phyloP scores from a whole-genome alignment of 805 yeast species.

The Saccharomycopsis oosterbeekiorum region DNA sequence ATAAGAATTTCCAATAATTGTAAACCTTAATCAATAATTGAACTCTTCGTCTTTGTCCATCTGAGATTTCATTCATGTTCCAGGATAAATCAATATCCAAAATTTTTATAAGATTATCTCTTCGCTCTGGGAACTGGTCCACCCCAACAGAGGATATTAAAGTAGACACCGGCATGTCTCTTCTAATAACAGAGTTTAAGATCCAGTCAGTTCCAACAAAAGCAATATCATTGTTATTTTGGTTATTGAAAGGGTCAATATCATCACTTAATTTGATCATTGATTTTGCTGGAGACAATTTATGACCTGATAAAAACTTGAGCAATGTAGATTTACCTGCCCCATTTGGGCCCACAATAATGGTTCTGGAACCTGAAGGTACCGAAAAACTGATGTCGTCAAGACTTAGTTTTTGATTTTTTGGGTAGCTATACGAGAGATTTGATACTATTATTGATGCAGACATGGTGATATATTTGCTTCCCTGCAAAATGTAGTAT shows the following conservation, averaged over 20 bases:
- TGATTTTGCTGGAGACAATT: constrained; percentile 57
- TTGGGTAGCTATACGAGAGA: constrained; percentile 61
- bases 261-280: constrained; percentile 60
- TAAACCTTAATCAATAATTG: constrained; percentile 89
- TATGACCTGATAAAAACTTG: constrained; percentile 82
- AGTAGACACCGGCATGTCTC: constrained; percentile 82
- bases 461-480: background rate
- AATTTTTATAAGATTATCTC: constrained; percentile 65
- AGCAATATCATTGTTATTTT: constrained; percentile 44
- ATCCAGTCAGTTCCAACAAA: constrained; percentile 99
- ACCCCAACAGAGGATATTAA: constrained; percentile 77
- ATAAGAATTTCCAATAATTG: constrained; percentile 78
- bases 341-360: constrained; percentile 89
- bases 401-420: constrained; percentile 52
- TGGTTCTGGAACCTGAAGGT: constrained; percentile 63
- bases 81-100: constrained; percentile 81
- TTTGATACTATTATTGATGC: constrained; percentile 52
- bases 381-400: constrained; percentile 51
- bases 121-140: constrained; percentile 60
- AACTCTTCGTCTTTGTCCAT: constrained; percentile 92
- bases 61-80: constrained; percentile 89
- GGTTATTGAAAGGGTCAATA: constrained; percentile 69
- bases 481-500: too few species aligned
- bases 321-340: constrained; percentile 93
- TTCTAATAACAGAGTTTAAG: constrained; percentile 73